Evolutionary conservation across 2,329 filamentous ascomycete species (phyloP).

Genomic region (Aspergillus tubingensis): DNA sequence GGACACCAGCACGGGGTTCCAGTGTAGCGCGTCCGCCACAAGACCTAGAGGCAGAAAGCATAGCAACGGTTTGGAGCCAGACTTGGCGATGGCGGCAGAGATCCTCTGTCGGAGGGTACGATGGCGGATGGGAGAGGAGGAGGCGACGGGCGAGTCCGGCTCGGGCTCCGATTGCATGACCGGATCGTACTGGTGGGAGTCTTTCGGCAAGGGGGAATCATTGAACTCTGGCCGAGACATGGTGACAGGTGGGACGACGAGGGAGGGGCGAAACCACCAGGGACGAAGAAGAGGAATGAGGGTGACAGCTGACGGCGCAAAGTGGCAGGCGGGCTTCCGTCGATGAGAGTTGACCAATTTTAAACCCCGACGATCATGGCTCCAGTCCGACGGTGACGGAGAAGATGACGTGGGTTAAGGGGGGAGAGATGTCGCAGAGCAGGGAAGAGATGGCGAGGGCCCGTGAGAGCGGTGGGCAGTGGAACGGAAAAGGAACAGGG

Average conservation of each 20-base stretch:
- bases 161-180: neutral
- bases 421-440: neutral
- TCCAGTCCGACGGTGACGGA: neutral
- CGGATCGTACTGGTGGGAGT: neutral
- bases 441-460: neutral
- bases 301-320: neutral
- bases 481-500: neutral
- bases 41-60: constrained; percentile 71
- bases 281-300: neutral
- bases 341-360: neutral
- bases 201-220: neutral
- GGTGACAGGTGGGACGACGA: neutral
- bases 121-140: neutral
- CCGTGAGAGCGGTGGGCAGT: neutral
- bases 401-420: neutral
- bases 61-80: constrained; percentile 55
- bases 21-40: constrained; percentile 62
- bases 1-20: constrained; percentile 66
- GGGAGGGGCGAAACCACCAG: neutral
- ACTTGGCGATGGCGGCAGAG: neutral
- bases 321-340: neutral
- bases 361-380: neutral
- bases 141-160: neutral
- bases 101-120: neutral
- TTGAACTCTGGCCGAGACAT: neutral